Conservation (phyloP, 2,329 filamentous ascomycete species). For the Ceratocystis smalleyi region DNA sequence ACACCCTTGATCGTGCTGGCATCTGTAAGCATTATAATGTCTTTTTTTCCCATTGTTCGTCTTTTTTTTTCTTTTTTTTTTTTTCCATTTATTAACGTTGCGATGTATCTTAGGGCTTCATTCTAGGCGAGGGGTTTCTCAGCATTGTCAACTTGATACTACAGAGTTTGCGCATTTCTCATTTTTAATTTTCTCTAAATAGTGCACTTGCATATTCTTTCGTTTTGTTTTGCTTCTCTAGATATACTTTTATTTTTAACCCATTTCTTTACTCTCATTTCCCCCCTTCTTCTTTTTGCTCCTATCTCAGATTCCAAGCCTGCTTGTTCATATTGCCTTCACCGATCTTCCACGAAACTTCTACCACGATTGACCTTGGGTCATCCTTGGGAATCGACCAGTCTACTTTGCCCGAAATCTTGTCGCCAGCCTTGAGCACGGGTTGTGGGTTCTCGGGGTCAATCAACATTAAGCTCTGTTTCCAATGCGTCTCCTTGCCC, state of each 20-base stretch:
- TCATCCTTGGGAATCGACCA: constrained; percentile 57
- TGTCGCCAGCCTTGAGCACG: constrained; percentile 37
- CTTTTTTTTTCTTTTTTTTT: no score
- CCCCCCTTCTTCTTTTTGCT: not conserved
- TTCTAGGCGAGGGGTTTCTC: constrained; percentile 78
- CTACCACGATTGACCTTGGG: constrained; percentile 51
- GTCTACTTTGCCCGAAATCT: constrained; percentile 49
- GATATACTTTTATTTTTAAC: not conserved
- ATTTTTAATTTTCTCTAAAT: constrained; percentile 36
- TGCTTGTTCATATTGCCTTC: constrained; percentile 30
- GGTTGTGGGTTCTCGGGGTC: constrained; percentile 38
- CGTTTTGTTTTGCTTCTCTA: not conserved
- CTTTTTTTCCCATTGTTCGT: constrained; percentile 12
- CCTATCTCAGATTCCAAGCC: constrained; percentile 31
- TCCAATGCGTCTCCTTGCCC: constrained; percentile 74
- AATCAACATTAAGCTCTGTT: constrained; percentile 61
- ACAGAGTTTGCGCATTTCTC: constrained; percentile 61
- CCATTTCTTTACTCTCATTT: not conserved
- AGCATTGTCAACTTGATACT: constrained; percentile 81
- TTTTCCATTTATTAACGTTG: constrained; percentile 5
- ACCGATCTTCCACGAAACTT: constrained; percentile 43
- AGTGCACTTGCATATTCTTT: not conserved
- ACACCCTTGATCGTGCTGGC: constrained; percentile 82
- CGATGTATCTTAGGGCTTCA: constrained; percentile 47
- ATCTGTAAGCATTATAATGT: constrained; percentile 30